phyloP scores from a whole-genome alignment of 2,329 filamentous ascomycete species.

The Talaromyces sp. region DNA sequence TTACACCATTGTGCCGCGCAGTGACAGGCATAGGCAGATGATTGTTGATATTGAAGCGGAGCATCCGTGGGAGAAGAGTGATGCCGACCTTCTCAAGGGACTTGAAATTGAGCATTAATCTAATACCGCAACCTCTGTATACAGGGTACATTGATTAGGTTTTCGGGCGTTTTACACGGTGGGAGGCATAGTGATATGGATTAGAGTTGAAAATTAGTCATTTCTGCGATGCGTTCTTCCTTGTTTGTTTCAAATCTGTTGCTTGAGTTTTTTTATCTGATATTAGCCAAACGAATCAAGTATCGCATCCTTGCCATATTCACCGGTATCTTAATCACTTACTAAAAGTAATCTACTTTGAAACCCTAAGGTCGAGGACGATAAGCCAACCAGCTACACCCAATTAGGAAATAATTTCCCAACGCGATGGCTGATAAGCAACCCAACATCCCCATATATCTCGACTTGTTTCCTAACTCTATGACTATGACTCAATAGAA shows the following conservation, averaged over 20 bases:
- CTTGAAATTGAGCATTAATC: not conserved
- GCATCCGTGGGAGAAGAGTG: slow-evolving; percentile 40
- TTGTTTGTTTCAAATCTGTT: not conserved
- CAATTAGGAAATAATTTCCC: slow-evolving; percentile 14
- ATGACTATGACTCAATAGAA: not conserved
- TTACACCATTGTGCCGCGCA: slow-evolving; percentile 35
- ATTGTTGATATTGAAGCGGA: slow-evolving; percentile 32
- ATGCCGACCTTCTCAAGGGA: slow-evolving; percentile 25
- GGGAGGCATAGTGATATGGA: not conserved
- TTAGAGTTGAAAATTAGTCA: not conserved
- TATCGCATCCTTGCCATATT: not conserved
- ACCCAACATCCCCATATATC: not conserved
- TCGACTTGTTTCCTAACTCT: not conserved
- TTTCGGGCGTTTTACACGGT: not conserved
- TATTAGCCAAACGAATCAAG: not conserved
- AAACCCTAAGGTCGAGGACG: not conserved
- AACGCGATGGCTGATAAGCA: not conserved
- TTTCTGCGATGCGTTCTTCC: not conserved
- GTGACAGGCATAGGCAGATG: slow-evolving; percentile 29
- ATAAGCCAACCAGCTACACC: slow-evolving; percentile 5
- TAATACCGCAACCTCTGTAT: not conserved
- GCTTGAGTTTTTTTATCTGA: not conserved
- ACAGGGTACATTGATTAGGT: not conserved
- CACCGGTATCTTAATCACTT: not conserved
- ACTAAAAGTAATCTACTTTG: not conserved